phyloP scores from a whole-genome alignment of 148 eudicot species.

The Fallopia convolvulus region DNA sequence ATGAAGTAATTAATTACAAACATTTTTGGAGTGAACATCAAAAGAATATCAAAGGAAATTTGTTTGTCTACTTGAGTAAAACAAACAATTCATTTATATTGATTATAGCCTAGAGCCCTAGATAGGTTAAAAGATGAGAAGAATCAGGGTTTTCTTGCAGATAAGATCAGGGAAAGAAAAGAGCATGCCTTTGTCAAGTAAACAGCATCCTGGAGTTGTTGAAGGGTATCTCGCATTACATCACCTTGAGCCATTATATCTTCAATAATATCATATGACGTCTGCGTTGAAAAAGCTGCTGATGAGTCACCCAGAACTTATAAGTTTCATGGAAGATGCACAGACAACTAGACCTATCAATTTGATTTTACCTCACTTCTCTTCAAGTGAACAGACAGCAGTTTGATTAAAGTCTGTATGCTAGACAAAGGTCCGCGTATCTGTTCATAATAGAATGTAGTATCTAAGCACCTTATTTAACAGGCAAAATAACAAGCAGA shows the following conservation, averaged over 20 bases:
- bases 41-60: neutral
- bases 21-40: neutral
- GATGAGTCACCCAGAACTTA: neutral
- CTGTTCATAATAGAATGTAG: constrained; percentile 37
- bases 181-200: constrained; percentile 70
- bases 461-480: constrained; percentile 6
- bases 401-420: constrained; percentile 66
- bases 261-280: constrained; percentile 76
- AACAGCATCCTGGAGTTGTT: constrained; percentile 94
- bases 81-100: neutral
- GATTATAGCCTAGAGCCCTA: neutral
- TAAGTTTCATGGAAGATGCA: neutral
- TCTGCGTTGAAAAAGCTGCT: constrained; percentile 32
- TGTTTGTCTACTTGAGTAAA: neutral
- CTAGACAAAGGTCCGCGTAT: constrained; percentile 90
- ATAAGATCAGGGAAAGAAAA: neutral
- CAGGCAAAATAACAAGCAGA: neutral
- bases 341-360: constrained; percentile 10
- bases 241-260: constrained; percentile 84
- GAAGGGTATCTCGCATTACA: constrained; percentile 65
- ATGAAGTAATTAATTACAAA: neutral
- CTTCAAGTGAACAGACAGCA: constrained; percentile 63
- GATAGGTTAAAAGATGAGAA: neutral
- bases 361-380: constrained; percentile 58
- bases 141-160: neutral